Conservation (phyloP, 2,329 filamentous ascomycete genomes). For the Colletotrichum endophyticum region DNA sequence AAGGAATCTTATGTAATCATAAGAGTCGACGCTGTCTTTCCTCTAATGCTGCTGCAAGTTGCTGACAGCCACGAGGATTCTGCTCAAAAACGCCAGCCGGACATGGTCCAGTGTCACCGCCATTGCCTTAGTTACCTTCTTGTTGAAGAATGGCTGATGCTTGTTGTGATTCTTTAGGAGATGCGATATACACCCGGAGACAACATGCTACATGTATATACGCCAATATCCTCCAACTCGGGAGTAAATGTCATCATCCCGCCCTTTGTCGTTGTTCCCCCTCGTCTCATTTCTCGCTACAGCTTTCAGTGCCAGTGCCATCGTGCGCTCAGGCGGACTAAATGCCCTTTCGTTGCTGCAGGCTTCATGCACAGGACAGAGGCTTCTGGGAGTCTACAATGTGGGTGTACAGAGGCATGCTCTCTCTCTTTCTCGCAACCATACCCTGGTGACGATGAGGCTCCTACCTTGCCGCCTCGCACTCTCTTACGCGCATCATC, state of each 20-base stretch:
- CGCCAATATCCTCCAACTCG: not conserved
- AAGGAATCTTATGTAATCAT: not conserved
- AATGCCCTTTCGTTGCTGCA: not conserved
- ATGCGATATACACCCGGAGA: not conserved
- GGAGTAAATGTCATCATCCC: not conserved
- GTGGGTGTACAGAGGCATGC: not conserved
- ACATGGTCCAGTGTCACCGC: not conserved
- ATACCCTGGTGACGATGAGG: not conserved
- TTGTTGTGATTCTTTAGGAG: not conserved
- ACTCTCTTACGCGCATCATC: not conserved
- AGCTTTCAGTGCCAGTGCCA: not conserved
- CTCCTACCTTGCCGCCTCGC: not conserved
- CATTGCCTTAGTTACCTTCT: not conserved
- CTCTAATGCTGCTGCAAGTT: not conserved
- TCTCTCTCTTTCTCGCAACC: not conserved
- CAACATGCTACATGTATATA: not conserved
- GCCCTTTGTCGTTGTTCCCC: not conserved
- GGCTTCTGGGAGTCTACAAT: not conserved
- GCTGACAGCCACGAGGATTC: not conserved
- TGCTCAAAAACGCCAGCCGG: not conserved
- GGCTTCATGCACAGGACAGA: not conserved
- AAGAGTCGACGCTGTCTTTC: not conserved
- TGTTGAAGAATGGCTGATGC: not conserved
- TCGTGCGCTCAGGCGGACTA: not conserved
- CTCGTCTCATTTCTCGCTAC: not conserved